phyloP scores from a whole-genome alignment of 2,329 filamentous ascomycete genomes.

The Penicillium freii region DNA sequence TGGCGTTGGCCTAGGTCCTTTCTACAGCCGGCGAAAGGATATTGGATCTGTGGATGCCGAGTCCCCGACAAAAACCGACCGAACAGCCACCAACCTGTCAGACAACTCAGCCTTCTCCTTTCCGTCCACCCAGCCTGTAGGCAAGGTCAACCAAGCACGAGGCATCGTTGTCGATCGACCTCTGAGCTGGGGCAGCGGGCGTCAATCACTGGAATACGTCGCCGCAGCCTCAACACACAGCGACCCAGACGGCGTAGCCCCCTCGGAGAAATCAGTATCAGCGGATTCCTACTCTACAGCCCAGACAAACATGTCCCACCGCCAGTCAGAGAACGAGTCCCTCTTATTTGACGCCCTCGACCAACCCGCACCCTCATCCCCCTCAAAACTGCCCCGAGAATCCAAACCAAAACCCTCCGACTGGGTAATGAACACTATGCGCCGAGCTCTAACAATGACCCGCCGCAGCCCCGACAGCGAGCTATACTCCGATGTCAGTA shows the following conservation, averaged over 20 bases:
- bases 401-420: constrained; percentile 55
- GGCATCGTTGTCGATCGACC: constrained; percentile 23
- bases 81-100: constrained; percentile 57
- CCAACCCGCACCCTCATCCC: constrained; percentile 23
- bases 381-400: constrained; percentile 26
- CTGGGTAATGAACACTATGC: constrained; percentile 70
- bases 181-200: constrained; percentile 25
- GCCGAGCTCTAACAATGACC: constrained; percentile 58
- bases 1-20: constrained; percentile 24
- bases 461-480: constrained; percentile 28
- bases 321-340: constrained; percentile 53
- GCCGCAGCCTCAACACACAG: constrained; percentile 21
- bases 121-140: constrained; percentile 32
- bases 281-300: constrained; percentile 54
- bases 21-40: constrained; percentile 23
- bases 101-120: constrained; percentile 50
- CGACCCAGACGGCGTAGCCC: constrained; percentile 28
- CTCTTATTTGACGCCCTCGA: constrained; percentile 48
- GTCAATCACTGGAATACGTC: constrained; percentile 27
- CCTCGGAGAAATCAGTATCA: constrained; percentile 41
- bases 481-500: constrained; percentile 9
- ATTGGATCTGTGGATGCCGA: constrained; percentile 17
- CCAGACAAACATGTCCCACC: constrained; percentile 48
- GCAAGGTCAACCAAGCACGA: constrained; percentile 19
- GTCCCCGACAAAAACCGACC: constrained; percentile 54